These are phyloP conservation scores for Oryza nivara DNA, from an alignment of 176 grass and related monocot genomes.

Conservation along the genomic window DNA sequence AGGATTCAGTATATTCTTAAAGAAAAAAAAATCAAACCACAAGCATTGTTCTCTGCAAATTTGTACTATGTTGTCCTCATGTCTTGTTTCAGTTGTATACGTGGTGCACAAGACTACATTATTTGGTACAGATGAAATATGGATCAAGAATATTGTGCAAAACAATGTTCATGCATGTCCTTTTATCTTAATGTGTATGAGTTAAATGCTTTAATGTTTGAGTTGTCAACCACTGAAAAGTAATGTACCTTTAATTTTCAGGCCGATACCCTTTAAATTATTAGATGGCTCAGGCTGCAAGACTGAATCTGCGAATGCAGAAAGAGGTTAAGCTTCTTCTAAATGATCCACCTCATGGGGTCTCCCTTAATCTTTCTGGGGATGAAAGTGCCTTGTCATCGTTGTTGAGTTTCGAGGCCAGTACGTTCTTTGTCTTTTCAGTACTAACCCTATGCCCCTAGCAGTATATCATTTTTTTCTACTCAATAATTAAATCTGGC, in stretches of 20 bases:
- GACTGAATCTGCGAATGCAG: conserved; percentile 82
- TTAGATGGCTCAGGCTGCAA: conserved; percentile 73
- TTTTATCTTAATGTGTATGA: neutral
- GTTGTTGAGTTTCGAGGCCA: conserved; percentile 65
- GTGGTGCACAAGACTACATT: neutral
- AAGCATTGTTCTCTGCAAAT: neutral
- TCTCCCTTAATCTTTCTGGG: conserved; percentile 72
- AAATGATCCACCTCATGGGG: conserved; percentile 79
- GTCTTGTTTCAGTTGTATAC: neutral
- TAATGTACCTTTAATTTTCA: conserved; percentile 19
- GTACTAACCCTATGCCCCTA: neutral
- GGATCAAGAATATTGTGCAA: neutral
- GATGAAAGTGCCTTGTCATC: conserved; percentile 45
- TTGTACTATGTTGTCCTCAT: neutral
- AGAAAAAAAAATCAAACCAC: neutral
- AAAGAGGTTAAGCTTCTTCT: conserved; percentile 84
- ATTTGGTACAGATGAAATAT: neutral
- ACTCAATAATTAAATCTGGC: conserved; percentile 1
- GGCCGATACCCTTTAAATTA: conserved; percentile 1
- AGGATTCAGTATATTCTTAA: neutral
- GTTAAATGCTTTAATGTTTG: conserved; percentile 5
- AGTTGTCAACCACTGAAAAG: neutral
- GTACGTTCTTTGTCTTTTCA: conserved; percentile 50
- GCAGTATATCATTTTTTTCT: neutral
- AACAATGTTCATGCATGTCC: neutral